These are phyloP conservation scores for Alloteropsis angusta DNA, from an alignment of 202 grass and related monocot species.

Conservation along the genomic window DNA sequence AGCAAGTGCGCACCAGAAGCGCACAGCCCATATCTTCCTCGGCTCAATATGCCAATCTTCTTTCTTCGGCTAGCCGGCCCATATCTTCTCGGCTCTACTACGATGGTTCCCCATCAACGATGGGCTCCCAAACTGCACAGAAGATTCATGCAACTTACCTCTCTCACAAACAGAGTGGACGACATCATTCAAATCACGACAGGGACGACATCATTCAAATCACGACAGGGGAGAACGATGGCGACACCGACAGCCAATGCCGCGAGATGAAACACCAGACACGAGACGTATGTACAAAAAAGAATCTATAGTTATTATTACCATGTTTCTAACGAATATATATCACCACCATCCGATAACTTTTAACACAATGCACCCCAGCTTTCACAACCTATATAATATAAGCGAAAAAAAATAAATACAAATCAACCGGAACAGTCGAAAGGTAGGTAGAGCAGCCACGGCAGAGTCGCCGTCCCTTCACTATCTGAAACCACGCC, in stretches of 20 bases:
- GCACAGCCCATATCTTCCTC: too few species aligned
- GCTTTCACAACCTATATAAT: slow-evolving; percentile 41
- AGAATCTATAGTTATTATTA: slow-evolving; percentile 40
- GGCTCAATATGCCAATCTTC: too few species aligned
- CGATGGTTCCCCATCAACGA: too few species aligned
- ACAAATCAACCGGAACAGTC: slow-evolving; percentile 25
- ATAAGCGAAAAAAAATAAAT: slow-evolving; percentile 37
- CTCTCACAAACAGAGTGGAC: not conserved
- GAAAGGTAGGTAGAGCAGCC: slow-evolving; percentile 8
- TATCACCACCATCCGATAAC: slow-evolving; percentile 31
- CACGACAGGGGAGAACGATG: not conserved
- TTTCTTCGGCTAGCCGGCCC: too few species aligned
- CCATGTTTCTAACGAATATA: slow-evolving; percentile 44
- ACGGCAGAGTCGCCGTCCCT: not conserved
- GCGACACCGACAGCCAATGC: not conserved
- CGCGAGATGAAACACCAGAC: not conserved
- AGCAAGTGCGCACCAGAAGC: too few species aligned
- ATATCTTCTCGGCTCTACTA: too few species aligned
- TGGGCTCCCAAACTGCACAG: not conserved
- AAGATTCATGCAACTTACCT: not conserved
- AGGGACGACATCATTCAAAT: not conserved
- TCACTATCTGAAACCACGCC: slow-evolving; percentile 2
- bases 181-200: not conserved
- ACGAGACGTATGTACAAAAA: slow-evolving; percentile 21
- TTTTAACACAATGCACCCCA: slow-evolving; percentile 31